Evolutionary conservation across 1,284 basidiomycete species (phyloP).

Genomic region (Athelia sp.): DNA sequence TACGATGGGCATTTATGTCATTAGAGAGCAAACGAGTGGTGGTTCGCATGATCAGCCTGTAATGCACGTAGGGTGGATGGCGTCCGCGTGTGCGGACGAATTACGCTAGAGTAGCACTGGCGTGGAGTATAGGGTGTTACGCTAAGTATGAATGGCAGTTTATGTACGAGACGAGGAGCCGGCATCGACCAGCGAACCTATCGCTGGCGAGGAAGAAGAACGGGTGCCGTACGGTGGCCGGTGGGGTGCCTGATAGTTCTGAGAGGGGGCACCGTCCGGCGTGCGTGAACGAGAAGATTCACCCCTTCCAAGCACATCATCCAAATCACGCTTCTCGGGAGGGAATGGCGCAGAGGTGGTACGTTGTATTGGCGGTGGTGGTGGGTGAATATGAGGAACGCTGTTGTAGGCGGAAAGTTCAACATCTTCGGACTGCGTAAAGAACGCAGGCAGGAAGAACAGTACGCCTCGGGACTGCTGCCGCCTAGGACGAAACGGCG

Average conservation of each 20-base stretch:
- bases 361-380: slow-evolving; percentile 6
- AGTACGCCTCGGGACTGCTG: slow-evolving; percentile 57
- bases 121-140: too few species aligned
- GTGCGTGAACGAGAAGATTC: slow-evolving; percentile 11
- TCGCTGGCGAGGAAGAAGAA: slow-evolving; percentile 1
- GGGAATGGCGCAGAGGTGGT: slow-evolving; percentile 16
- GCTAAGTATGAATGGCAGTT: too few species aligned
- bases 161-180: not conserved
- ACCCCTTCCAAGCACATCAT: slow-evolving; percentile 18
- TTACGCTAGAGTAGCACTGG: too few species aligned
- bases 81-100: too few species aligned
- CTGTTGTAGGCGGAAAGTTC: slow-evolving; percentile 31
- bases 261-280: slow-evolving; percentile 13
- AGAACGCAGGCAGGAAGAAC: slow-evolving; percentile 81
- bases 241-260: not conserved
- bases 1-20: too few species aligned
- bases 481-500: slow-evolving; percentile 39
- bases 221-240: not conserved
- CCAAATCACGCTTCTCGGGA: slow-evolving; percentile 31
- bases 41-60: too few species aligned
- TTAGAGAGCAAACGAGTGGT: too few species aligned
- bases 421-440: slow-evolving; percentile 48
- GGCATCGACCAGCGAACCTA: not conserved
- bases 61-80: too few species aligned
- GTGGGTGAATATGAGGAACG: slow-evolving; percentile 11